Evolutionary conservation across 2,329 filamentous ascomycete species (phyloP), one percentile per base, ranked within the genome.

Genomic region (Exophiala sideris): DNA sequence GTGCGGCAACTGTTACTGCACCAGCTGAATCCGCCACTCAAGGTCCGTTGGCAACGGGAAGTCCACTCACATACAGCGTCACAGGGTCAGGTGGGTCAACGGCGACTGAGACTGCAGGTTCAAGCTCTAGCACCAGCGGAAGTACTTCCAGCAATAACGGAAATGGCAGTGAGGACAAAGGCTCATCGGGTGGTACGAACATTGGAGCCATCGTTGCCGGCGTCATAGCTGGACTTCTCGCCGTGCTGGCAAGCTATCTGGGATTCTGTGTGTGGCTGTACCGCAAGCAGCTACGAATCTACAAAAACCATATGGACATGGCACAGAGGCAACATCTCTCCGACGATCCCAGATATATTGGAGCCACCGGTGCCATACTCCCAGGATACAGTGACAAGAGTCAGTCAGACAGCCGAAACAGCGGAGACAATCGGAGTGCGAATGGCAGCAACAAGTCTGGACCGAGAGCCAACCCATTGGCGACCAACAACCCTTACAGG

Each of bases 211-310:
- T 83, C 48, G 71, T 81, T 9, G 79, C 79, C 0, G 79, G 79
- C 12, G 75, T 85, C 16, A 73, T 90, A 32, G 87, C 87, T 0
- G 86, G 84, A n/a, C 65, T 85, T 3, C 76, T 87, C 3, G 81
- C 82, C 45, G 62, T 87, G 50, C 78, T 84, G 54, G 84, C 88
- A 45, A 80, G 84, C 34, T 89, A 89, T 70, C 82, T 89, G 21
- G 87, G 86, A 54, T 89, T 89, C 75, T 87, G 83, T 64, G 87
- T 89, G 52, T 89, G 84, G 81, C 73, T 91, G 6, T 90, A 90
- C 73, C 79, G 86, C 24, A 84, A 84, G 45, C 86, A 88, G 67
- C 79, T 90, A 12, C 70, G 74, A 29, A 79, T 87, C 8, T 91
- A 89, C 75, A 85, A 86, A 69, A 75, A 79, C 33, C 87, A 90